Evolutionary conservation across 23 red algal genomes (phyloP), one percentile per base, ranked within the genome.

Genomic region (Cyanidium caldarium): DNA sequence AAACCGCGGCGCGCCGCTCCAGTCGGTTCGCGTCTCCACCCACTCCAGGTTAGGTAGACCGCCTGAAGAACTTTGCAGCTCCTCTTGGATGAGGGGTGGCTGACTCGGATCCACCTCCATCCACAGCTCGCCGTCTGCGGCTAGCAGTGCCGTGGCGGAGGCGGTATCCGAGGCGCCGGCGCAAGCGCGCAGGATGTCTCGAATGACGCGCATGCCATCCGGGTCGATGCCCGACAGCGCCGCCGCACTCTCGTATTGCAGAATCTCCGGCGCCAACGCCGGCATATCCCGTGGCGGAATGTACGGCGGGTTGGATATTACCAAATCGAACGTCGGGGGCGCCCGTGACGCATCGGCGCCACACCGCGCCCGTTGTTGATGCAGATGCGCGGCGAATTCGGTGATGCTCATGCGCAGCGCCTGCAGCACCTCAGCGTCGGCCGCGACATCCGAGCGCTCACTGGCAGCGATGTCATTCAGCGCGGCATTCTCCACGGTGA

Each of bases 231-330:
- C 92, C 21, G 66, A 68, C 29, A 98, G 68, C 12, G 92, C 92
- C 21, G 42, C 23, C 2, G 35, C 13, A 36, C 84, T 74, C 65
- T 98, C 84, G 44, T 88, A 84, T 3, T 70, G 25, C 14, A n/a
- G 37, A 39, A 98, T 80, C 75, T 98, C 84, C 2, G 68, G 41
- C 42, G 66, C 65, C 28, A 98, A 57, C 33, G 0, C 68, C 19
- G 35, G 2, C 80, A 89, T 82, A n/a, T 98, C 92, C 29, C 34
- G n/a, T 5, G 45, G 45, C 0, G 76, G 80, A 56, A 98, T 82
- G 72, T 98, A 98, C 13, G 92, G 92, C 16, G 92, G 92, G 79
- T 88, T 88, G 16, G 58, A 75, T 17, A 89, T 72, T 14, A 98
- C 17, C 20, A 84, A 42, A 37, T 98, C 84, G 65, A 84, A 98